These are phyloP conservation scores for Daldinia sp. DNA, from an alignment of 2,329 filamentous ascomycete species.

Conservation along the genomic window DNA sequence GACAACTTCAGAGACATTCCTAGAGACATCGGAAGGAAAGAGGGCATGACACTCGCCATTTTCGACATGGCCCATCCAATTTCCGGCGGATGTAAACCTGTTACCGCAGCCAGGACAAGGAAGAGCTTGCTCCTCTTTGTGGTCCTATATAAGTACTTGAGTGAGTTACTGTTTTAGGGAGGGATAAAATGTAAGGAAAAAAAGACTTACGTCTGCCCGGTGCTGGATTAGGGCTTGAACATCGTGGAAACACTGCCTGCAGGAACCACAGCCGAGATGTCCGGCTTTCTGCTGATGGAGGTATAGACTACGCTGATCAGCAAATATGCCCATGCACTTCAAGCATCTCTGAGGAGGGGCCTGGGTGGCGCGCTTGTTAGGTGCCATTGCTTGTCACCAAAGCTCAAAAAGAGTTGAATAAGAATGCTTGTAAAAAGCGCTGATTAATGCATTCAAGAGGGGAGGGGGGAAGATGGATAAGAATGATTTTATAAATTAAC, in stretches of 20 bases:
- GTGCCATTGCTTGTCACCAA: neutral
- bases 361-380: neutral
- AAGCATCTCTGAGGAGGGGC: slow-evolving; percentile 9
- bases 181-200: neutral
- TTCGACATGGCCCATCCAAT: slow-evolving; percentile 62
- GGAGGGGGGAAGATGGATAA: neutral
- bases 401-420: neutral
- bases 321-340: slow-evolving; percentile 35
- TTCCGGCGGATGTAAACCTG: slow-evolving; percentile 54
- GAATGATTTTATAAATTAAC: neutral
- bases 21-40: slow-evolving; percentile 50
- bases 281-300: slow-evolving; percentile 31
- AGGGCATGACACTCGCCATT: slow-evolving; percentile 55
- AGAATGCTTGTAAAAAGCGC: neutral
- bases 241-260: slow-evolving; percentile 29
- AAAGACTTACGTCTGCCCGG: slow-evolving; percentile 34
- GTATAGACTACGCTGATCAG: slow-evolving; percentile 18
- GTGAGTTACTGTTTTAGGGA: slow-evolving; percentile 24
- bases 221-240: slow-evolving; percentile 31
- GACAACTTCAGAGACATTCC: slow-evolving; percentile 51
- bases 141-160: slow-evolving; percentile 48
- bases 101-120: slow-evolving; percentile 61
- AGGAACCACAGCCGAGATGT: slow-evolving; percentile 42
- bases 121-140: slow-evolving; percentile 57
- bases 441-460: neutral